Conservation (phyloP, 345 rosid species). For the Salix brachista region DNA sequence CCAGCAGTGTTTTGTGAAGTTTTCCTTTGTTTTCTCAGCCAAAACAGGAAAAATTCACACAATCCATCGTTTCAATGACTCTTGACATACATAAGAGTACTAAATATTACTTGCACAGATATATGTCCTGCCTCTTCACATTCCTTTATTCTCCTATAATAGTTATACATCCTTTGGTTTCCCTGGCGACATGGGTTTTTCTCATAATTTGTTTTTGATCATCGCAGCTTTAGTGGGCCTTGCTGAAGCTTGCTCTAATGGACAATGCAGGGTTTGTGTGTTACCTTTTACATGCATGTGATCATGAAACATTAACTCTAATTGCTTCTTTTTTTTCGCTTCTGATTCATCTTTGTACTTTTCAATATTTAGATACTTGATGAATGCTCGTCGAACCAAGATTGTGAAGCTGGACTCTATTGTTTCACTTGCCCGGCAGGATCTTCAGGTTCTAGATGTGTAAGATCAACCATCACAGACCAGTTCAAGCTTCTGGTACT, state of each 20-base stretch:
- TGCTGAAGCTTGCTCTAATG: slow-evolving; percentile 19
- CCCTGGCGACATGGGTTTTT: slow-evolving; percentile 23
- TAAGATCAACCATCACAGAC: slow-evolving; percentile 44
- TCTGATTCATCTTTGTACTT: not conserved
- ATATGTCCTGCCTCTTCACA: not conserved
- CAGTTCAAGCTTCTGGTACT: slow-evolving; percentile 62
- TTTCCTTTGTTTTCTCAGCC: slow-evolving; percentile 30
- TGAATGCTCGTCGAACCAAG: slow-evolving; percentile 48
- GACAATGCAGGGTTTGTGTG: slow-evolving; percentile 47
- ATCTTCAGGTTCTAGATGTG: slow-evolving; percentile 52
- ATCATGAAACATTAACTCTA: not conserved
- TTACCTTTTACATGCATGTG: not conserved
- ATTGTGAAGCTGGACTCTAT: slow-evolving; percentile 56
- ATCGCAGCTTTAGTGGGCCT: slow-evolving; percentile 13
- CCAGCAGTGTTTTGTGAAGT: not conserved
- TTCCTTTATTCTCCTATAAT: not conserved
- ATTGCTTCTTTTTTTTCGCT: not conserved
- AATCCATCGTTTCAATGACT: not conserved
- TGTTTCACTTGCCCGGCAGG: slow-evolving; percentile 51
- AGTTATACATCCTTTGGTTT: not conserved
- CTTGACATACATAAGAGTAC: not conserved
- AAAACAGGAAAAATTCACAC: not conserved
- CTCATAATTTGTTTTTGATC: slow-evolving; percentile 16
- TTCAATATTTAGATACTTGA: slow-evolving; percentile 38
- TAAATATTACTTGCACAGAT: too few species aligned